These are phyloP conservation scores for Candida germanica DNA, from an alignment of 805 yeast species.

Conservation along the genomic window DNA sequence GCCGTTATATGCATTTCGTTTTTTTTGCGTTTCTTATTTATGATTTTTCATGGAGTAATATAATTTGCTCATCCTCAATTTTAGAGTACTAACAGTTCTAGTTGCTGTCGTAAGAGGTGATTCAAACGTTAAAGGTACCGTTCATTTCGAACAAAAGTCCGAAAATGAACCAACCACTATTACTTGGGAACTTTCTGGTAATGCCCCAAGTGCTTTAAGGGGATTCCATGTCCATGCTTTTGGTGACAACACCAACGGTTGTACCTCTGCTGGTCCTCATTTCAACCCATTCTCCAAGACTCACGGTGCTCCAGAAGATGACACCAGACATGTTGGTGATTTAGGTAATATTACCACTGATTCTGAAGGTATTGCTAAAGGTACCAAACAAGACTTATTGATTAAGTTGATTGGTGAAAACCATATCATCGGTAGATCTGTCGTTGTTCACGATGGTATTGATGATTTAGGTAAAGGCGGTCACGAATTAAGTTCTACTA, in stretches of 20 bases:
- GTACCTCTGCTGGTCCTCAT: conserved; percentile 98
- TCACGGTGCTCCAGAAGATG: conserved; percentile 91
- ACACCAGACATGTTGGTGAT: conserved; percentile 88
- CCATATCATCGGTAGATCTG: conserved; percentile 92
- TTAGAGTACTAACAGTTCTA: conserved; percentile 14
- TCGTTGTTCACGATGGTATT: conserved; percentile 87
- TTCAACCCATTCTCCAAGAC: conserved; percentile 85
- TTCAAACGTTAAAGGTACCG: conserved; percentile 82
- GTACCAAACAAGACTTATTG: conserved; percentile 71
- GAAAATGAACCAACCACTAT: conserved; percentile 83
- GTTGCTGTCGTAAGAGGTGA: conserved; percentile 98
- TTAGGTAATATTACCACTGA: conserved; percentile 93
- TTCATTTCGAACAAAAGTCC: conserved; percentile 77
- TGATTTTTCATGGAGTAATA: background rate
- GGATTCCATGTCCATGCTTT: conserved; percentile 98
- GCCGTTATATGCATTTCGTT: no score
- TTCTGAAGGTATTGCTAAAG: conserved; percentile 86
- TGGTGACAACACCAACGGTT: conserved; percentile 99
- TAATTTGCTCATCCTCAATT: conserved; percentile 8
- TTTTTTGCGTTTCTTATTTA: no score
- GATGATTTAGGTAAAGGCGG: conserved; percentile 97
- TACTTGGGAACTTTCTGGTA: conserved; percentile 86
- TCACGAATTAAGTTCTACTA: conserved; percentile 83
- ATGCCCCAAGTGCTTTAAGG: conserved; percentile 80
- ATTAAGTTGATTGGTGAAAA: conserved; percentile 82